Conservation (phyloP, 164 flowering plant species). For the Vitis rotundifolia region DNA sequence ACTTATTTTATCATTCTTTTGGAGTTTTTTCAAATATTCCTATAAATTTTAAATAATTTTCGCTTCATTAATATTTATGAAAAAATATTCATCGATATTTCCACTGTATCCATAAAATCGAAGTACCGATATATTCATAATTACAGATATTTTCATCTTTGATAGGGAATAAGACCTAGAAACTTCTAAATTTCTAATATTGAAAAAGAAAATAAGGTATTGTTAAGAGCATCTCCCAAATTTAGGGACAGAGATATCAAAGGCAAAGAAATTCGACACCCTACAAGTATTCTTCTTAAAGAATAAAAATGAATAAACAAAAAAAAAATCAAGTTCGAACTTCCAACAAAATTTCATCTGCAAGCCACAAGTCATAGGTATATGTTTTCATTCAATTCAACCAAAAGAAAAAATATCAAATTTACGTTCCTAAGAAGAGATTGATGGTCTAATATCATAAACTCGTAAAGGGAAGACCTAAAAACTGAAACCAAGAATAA, state of each 20-base stretch:
- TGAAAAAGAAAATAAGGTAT: neutral
- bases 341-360: neutral
- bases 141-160: no score
- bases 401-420: neutral
- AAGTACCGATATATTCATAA: no score
- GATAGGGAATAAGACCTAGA: neutral
- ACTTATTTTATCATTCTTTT: no score
- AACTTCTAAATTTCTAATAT: slow-evolving; percentile 2
- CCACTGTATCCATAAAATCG: no score
- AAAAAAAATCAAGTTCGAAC: neutral
- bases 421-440: neutral
- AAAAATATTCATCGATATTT: no score
- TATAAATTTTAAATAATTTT: no score
- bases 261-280: neutral
- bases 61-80: no score
- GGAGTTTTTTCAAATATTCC: no score
- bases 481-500: neutral
- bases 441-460: neutral
- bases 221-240: neutral
- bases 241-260: neutral
- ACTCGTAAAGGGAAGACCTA: neutral
- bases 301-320: no score
- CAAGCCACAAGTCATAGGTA: neutral
- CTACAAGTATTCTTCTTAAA: neutral
- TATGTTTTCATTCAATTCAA: neutral